phyloP scores from a whole-genome alignment of 345 rosid genomes.

The Excoecaria agallocha region DNA sequence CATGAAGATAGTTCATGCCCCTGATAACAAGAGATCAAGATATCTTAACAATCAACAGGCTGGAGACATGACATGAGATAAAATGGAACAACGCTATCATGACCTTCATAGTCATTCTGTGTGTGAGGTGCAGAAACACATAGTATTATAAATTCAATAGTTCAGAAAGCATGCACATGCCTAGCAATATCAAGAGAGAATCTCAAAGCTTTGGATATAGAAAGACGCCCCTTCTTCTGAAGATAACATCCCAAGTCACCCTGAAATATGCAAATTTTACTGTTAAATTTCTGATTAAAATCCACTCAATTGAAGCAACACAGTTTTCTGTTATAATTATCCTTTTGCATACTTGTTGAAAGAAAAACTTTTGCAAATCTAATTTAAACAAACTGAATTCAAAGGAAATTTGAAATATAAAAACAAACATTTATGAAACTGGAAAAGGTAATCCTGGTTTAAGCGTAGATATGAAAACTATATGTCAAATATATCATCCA shows the following conservation, averaged over 20 bases:
- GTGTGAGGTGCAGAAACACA: not conserved
- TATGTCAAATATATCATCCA: not conserved
- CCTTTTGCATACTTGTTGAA: not conserved
- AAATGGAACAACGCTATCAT: not conserved
- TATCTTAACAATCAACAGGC: conserved; percentile 8
- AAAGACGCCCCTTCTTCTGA: conserved; percentile 84
- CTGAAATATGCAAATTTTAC: conserved; percentile 39
- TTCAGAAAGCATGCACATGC: conserved; percentile 34
- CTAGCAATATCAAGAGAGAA: conserved; percentile 91
- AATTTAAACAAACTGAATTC: not conserved
- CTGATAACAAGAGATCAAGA: conserved; percentile 43
- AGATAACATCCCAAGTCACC: conserved; percentile 82
- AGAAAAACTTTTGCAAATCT: not conserved
- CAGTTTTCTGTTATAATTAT: not conserved
- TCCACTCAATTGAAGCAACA: not conserved
- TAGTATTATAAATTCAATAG: not conserved
- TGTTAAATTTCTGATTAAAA: not conserved
- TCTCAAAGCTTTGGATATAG: conserved; percentile 74
- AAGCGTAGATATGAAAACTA: not conserved
- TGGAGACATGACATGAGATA: not conserved
- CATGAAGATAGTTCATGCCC: conserved; percentile 64
- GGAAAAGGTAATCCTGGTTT: not conserved
- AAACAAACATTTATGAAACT: not conserved
- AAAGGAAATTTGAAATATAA: not conserved
- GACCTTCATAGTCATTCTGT: not conserved